Evolutionary conservation across 352 stramenopile species (phyloP).

Genomic region (Phytopythium cucurbitacearum): DNA sequence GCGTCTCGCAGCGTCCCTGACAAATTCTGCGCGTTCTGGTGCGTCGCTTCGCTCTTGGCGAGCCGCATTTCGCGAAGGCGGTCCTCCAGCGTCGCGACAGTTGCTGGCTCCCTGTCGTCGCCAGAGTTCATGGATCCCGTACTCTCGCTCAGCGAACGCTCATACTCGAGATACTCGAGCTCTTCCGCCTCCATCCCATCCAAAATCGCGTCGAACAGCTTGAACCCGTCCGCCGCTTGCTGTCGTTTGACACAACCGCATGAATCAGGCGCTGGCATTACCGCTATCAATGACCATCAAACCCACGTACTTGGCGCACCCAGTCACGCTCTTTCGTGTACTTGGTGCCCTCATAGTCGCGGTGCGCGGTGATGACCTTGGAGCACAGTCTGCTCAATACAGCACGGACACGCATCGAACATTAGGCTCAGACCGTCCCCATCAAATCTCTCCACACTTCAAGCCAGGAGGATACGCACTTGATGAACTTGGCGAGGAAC

Average conservation of each 20-base stretch:
- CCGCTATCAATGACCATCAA: background rate
- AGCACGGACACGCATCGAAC: background rate
- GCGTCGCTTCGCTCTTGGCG: slow-evolving; percentile 19
- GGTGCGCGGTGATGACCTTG: slow-evolving; percentile 59
- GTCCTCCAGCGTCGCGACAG: slow-evolving; percentile 39
- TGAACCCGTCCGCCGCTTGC: slow-evolving; percentile 60
- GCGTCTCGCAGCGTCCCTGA: background rate
- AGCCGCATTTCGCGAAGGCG: slow-evolving; percentile 46
- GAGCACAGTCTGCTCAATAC: slow-evolving; percentile 48
- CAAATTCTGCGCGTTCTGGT: slow-evolving; percentile 12
- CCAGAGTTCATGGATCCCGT: slow-evolving; percentile 15
- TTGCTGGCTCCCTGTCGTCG: slow-evolving; percentile 7
- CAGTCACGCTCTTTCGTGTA: slow-evolving; percentile 65
- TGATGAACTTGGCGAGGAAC: slow-evolving; percentile 77
- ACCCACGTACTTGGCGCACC: slow-evolving; percentile 43
- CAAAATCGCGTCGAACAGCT: slow-evolving; percentile 72
- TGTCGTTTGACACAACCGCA: slow-evolving; percentile 15
- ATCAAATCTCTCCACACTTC: too few species aligned
- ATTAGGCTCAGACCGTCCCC: background rate
- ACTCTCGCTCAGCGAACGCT: slow-evolving; percentile 26
- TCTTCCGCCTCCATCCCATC: slow-evolving; percentile 77
- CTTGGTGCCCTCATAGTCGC: slow-evolving; percentile 47
- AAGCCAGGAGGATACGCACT: slow-evolving; percentile 27
- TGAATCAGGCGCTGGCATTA: background rate
- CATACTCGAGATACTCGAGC: slow-evolving; percentile 51